Conservation (phyloP, 805 yeast species). For the Zygotorulaspora sp. region DNA sequence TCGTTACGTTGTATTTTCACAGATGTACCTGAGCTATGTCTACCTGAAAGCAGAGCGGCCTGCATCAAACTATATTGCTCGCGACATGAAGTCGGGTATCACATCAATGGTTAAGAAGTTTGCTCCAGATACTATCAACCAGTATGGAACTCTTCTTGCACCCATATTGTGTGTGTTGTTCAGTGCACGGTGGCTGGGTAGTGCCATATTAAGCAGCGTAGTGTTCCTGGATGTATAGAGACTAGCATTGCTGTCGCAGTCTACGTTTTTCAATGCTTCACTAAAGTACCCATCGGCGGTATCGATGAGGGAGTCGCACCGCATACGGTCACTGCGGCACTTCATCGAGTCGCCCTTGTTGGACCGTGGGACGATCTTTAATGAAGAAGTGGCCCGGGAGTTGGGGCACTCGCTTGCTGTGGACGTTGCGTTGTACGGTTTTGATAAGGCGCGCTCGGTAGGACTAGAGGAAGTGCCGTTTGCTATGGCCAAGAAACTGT, state of each 20-base stretch:
- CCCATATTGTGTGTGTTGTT: not conserved
- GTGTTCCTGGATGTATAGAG: conserved; percentile 1
- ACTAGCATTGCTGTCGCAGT: not conserved
- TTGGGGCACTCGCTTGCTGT: not conserved
- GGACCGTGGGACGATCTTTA: not conserved
- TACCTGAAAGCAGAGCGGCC: conserved; percentile 1
- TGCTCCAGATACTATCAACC: not conserved
- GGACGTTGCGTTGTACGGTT: not conserved
- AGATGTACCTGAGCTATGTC: conserved; percentile 2
- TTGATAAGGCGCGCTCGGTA: not conserved
- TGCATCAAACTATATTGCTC: not conserved
- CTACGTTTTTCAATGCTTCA: not conserved
- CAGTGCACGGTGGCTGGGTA: not conserved
- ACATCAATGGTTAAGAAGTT: conserved; percentile 1
- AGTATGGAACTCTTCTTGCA: not conserved
- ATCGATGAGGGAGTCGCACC: conserved; percentile 1
- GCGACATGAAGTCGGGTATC: conserved; percentile 1
- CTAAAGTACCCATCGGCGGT: conserved; percentile 1
- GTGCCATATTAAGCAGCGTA: conserved; percentile 1
- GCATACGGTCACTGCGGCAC: not conserved
- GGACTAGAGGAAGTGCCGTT: conserved; percentile 1
- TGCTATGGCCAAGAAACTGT: not conserved
- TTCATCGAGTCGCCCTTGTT: not conserved
- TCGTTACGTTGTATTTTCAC: conserved; percentile 1
- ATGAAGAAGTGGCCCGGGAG: not conserved